Conservation (phyloP, 768 basidiomycete species). For the Suillus fuscotomentosus region DNA sequence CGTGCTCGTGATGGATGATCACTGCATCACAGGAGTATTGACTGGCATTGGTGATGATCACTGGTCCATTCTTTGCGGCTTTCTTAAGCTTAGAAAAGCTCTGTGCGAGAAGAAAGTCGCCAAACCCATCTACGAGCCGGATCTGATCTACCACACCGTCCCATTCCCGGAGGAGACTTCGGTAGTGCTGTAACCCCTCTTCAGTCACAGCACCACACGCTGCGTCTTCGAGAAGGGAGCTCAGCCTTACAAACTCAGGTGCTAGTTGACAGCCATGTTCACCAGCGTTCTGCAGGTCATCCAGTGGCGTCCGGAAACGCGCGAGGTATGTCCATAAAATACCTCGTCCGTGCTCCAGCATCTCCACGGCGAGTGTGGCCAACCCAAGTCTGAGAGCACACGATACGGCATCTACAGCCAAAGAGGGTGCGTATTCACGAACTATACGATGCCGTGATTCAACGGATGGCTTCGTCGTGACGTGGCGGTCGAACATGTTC, state of each 20-base stretch:
- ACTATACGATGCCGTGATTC: slow-evolving; percentile 19
- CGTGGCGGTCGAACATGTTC: slow-evolving; percentile 19
- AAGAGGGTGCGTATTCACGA: slow-evolving; percentile 8
- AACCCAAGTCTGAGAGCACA: slow-evolving; percentile 23
- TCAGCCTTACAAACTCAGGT: slow-evolving; percentile 22
- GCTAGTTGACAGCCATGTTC: slow-evolving; percentile 16
- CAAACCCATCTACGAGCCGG: slow-evolving; percentile 30
- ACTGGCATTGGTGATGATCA: slow-evolving; percentile 34
- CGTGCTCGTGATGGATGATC: slow-evolving; percentile 13
- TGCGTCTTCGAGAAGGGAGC: slow-evolving; percentile 14
- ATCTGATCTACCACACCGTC: slow-evolving; percentile 27
- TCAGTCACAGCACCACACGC: slow-evolving; percentile 8
- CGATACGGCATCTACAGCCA: slow-evolving; percentile 28
- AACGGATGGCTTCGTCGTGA: slow-evolving; percentile 14
- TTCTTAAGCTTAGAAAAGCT: slow-evolving; percentile 24
- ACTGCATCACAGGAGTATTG: slow-evolving; percentile 21
- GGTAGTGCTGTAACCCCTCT: slow-evolving; percentile 16
- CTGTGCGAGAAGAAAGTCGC: slow-evolving; percentile 25
- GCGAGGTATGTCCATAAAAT: slow-evolving; percentile 34
- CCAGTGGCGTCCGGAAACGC: slow-evolving; percentile 23
- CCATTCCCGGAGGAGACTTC: slow-evolving; percentile 24
- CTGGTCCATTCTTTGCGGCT: slow-evolving; percentile 32
- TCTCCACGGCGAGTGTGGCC: slow-evolving; percentile 26
- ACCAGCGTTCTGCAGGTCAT: slow-evolving; percentile 23
- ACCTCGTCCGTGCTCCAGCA: slow-evolving; percentile 31